Evolutionary conservation across 192 early-diverging fungal species (phyloP), one percentile per base, ranked within the genome.

Genomic region (Jimgerdemannia lactiflua): DNA sequence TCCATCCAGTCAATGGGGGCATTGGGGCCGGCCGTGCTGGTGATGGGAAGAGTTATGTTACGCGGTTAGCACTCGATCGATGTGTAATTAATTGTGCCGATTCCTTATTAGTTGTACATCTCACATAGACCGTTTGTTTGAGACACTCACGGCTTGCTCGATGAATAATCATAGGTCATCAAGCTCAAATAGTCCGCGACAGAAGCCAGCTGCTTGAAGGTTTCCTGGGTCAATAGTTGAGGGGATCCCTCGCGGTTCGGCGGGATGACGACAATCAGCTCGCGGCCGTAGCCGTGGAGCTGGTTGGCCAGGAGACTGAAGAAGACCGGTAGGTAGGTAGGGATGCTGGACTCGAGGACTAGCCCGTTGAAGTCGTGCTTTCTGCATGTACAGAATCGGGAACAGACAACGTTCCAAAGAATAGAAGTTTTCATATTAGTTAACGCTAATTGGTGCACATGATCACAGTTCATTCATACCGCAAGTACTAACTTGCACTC

Each of bases 161-260:
- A 73, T 0, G 79, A 80, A 73, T 74, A 84, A 71, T 84, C 82
- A 78, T 84, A 80, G 41, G 72, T 76, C 82, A 84, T 84, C 11
- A 84, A 29, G 68, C 76, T 81, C 40, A 84, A 80, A 63, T 70
- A 20, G 69, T 84, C 82, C 9, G 80, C 67, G 70, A 70, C 74
- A 8, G 72, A 54, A 39, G 71, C 42, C 43, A 84, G 59, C 49
- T 69, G 17, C 1, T 49, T 70, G 71, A 78, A 78, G 42, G 66
- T 65, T 19, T 72, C 75, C 3, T 74, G 54, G 3, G 64, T 74
- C 3, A 70, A 67, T 54, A 72, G 40, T 54, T 75, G 67, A 7
- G 43, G 73, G 3, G 70, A 17, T 20, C 72, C 77, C 18, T 73
- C 67, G 67, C 71, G 74, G 20, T 78, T 71, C 4, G 82, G 71